Base-by-base conservation (phyloP, 2,329 filamentous ascomycete genomes). In the Emmonsiellopsis sp. region DNA sequence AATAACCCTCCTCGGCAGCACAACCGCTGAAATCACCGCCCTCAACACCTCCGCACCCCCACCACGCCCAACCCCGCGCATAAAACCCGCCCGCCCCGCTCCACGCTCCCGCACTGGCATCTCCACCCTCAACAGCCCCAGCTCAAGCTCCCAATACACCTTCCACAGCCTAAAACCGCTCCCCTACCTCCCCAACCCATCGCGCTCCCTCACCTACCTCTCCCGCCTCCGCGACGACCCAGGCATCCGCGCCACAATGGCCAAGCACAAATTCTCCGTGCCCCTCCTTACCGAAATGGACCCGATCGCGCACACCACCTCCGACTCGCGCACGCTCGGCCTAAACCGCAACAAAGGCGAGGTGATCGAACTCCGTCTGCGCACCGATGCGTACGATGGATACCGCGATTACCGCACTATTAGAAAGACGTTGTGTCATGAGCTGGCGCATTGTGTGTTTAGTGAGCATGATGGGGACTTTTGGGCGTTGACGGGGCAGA, bases 281-380 rank as follows among this genome's bases (percentile, higher is more conserved):
- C 85, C 85, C 0, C 71, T 97, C 2, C 77, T 98, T 31, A 96
- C 91, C 0, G 93, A 98, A 71, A 97, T 98, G 92, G 87, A 98
- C 62, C 93, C 93, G 0, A 77, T 85, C 0, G 79, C 85, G 60
- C 83, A 96, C 69, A 96, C 91, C 0, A 87, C 81, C 3, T 85
- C 88, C 63, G 86, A 93, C n/a, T 84, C 84, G 49, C 80, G 88
- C 44, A 91, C 88, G 1, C 72, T 97, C 0, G 93, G 93, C 0
- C 68, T 97, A 42, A 98, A 98, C 66, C 77, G 89, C 9, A 96
- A 97, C 65, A 71, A 77, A 2, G 93, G 93, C 56, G 86, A 95
- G 68, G 88, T 89, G 1, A 95, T 98, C 53, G 91, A 97, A 75
- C 71, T 98, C 56, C 77, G 93, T 0, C 72, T 98, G 37, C 77